These are phyloP conservation scores for Beauveria sp. DNA, from an alignment of 2,329 filamentous ascomycete genomes.

Conservation along the genomic window DNA sequence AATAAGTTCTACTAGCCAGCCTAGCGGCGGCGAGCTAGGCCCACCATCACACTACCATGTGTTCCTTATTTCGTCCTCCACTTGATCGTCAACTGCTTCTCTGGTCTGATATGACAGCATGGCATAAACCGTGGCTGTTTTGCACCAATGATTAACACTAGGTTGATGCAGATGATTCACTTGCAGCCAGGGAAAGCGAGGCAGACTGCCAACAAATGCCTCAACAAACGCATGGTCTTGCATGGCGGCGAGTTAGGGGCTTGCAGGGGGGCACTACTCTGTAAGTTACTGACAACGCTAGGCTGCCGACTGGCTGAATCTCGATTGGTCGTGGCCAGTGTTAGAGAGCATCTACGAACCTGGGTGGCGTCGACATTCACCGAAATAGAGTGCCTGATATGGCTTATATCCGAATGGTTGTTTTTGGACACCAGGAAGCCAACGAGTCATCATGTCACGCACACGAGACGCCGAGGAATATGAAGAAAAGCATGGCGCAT, in stretches of 20 bases:
- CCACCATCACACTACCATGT: not conserved
- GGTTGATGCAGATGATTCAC: not conserved
- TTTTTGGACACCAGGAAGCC: not conserved
- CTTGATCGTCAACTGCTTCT: not conserved
- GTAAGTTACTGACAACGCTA: not conserved
- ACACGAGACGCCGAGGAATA: not conserved
- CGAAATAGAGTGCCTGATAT: conserved; percentile 1
- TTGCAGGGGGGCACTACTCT: not conserved
- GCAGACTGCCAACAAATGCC: conserved; percentile 1
- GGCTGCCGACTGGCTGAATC: conserved; percentile 2
- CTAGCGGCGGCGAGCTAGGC: not conserved
- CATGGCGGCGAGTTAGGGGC: not conserved
- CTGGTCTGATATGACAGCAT: not conserved
- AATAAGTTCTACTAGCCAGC: not conserved
- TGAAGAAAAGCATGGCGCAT: not conserved
- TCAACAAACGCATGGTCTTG: not conserved
- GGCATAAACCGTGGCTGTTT: not conserved
- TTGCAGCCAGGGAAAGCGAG: not conserved
- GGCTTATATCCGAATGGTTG: conserved; percentile 6
- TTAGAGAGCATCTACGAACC: not conserved
- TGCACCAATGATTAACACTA: not conserved
- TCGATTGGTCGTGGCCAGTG: not conserved
- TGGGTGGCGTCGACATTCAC: conserved; percentile 3
- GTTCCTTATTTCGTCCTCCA: not conserved
- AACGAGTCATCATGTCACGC: not conserved